Evolutionary conservation across 2,329 filamentous ascomycete species (phyloP).

Genomic region (Anthostomella pinea): DNA sequence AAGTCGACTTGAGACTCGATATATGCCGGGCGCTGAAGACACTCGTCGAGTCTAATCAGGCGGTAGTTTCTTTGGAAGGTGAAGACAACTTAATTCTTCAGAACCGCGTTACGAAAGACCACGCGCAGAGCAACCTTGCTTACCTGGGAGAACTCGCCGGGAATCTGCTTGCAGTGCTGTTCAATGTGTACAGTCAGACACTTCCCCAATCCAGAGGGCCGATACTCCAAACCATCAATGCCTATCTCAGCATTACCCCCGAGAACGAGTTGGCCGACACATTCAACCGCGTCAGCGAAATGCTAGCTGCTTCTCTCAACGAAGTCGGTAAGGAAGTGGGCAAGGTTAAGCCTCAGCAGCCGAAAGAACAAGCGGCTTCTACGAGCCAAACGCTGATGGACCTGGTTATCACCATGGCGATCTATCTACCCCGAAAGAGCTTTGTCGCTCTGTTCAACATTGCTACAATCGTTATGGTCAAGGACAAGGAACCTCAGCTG

Average conservation of each 20-base stretch:
- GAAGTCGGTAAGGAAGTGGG: conserved; percentile 56
- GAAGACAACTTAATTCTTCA: conserved; percentile 74
- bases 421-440: conserved; percentile 85
- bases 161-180: conserved; percentile 93
- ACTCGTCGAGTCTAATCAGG: conserved; percentile 87
- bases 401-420: conserved; percentile 90
- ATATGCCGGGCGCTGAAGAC: conserved; percentile 84
- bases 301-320: conserved; percentile 72
- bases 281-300: conserved; percentile 80
- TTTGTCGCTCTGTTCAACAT: conserved; percentile 85
- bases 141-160: conserved; percentile 76
- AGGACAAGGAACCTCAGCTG: conserved; percentile 80
- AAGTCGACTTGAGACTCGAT: conserved; percentile 81
- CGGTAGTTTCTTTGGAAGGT: conserved; percentile 66
- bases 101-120: conserved; percentile 70
- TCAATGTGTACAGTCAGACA: conserved; percentile 98
- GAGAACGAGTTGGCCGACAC: conserved; percentile 77
- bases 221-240: conserved; percentile 91
- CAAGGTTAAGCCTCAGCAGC: conserved; percentile 55
- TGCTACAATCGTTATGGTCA: conserved; percentile 76
- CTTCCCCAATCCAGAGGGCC: conserved; percentile 87
- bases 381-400: conserved; percentile 96
- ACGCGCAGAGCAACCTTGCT: conserved; percentile 76
- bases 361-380: conserved; percentile 75
- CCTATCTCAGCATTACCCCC: conserved; percentile 86